Base-by-base conservation (phyloP, 495 filamentous ascomycete species). In the Rhypophila decipiens region DNA sequence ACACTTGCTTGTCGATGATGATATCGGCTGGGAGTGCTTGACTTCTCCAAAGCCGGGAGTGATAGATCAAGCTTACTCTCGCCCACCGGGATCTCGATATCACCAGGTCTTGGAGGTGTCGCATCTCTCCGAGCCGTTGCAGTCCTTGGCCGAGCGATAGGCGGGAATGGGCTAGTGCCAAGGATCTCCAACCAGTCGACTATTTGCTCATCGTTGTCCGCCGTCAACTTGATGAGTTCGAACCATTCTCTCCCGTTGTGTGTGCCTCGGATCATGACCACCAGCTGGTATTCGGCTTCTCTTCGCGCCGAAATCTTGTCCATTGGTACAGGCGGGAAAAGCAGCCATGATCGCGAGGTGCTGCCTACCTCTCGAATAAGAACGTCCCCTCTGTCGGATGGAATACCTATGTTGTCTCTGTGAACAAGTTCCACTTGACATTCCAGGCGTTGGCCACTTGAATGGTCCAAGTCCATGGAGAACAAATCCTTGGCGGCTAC, bases 401-500 rank as follows among this genome's bases (percentile, higher is more conserved):
- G 69, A 37, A 65, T 61, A 18, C 63, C 55, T 17, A 78, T 66
- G 35, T 86, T 87, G 60, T 97, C 93, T 60, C 93, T 79, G 37
- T 91, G 73, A 9, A 96, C 74, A 5, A 97, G 57, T 59, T 97
- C 94, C n/a, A 94, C 80, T 44, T 84, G 85, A 58, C 93, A 96
- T 51, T 86, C 87, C 18, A 97, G 73, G 33, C 87, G 71, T 56
- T 96, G 90, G 0, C 91, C 94, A 60, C 76, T 94, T 1, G 94
- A 94, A 64, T 99, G 93, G 47, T 77, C 75, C 2, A 99, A 64
- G 50, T 91, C 82, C 46, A 99, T 69, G 46, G 82, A 83, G 67
- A 97, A 99, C 40, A 83, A 80, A 60, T 99, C 93, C 50, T 93
- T 83, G 29, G 90, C 90, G 42, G 78, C 78, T 15, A 99, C 93